A percentile compares a stretch with the other conserved stretches of the same genome.
phyloP scores from a whole-genome alignment of 78 protist species.

The Dictyostelium firmibasis region DNA sequence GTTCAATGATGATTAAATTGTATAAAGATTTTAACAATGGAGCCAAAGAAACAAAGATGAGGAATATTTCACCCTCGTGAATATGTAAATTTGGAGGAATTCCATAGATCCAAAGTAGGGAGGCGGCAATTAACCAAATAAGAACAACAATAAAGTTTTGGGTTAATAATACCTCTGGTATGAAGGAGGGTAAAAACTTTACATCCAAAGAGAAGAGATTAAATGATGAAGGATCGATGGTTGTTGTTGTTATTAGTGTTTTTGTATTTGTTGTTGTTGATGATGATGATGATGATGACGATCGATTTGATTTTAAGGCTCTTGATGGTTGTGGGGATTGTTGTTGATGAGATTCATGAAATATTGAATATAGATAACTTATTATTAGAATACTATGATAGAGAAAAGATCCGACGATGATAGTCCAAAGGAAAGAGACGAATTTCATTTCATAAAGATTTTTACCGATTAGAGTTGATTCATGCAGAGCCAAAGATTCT shows the following conservation, averaged over 20 bases:
- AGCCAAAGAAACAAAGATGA: conserved; percentile 1
- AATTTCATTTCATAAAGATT: conserved; percentile 5
- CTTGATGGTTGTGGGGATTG: not conserved
- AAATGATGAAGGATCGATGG: not conserved
- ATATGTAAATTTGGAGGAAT: not conserved
- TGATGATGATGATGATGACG: not conserved
- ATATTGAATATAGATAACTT: conserved; percentile 14
- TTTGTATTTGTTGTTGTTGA: not conserved
- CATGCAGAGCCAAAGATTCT: conserved; percentile 31
- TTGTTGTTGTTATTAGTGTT: not conserved
- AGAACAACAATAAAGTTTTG: conserved; percentile 23
- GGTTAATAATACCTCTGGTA: conserved; percentile 49
- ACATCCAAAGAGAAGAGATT: not conserved
- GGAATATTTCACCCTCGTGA: conserved; percentile 67
- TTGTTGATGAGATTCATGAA: not conserved
- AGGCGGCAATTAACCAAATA: conserved; percentile 1
- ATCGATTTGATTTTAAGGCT: too few relatives aligned
- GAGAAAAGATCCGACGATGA: conserved; percentile 9
- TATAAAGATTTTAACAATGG: conserved; percentile 29
- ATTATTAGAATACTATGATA: conserved; percentile 1
- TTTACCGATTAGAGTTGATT: not conserved
- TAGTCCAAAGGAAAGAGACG: conserved; percentile 30
- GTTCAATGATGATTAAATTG: conserved; percentile 28
- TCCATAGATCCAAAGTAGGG: conserved; percentile 20
- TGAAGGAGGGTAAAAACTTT: conserved; percentile 42